A percentile compares a stretch with the other conserved stretches of the same genome.
Evolutionary conservation across 2,329 filamentous ascomycete species (phyloP).

Genomic region (Trichoderma gracile): DNA sequence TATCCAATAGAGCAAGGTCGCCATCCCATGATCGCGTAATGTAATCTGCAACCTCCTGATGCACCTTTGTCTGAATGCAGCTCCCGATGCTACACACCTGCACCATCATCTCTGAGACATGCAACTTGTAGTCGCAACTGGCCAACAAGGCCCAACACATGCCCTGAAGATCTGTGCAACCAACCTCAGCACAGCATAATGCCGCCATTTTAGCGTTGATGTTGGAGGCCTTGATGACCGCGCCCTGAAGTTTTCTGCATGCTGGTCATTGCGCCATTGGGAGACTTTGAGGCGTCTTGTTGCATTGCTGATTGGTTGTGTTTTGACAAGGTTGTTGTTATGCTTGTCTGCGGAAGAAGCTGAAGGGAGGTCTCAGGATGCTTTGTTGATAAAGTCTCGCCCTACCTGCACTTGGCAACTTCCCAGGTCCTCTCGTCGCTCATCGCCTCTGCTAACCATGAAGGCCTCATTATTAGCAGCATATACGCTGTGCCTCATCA

Average conservation of each 20-base stretch:
- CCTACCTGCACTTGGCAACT: not conserved
- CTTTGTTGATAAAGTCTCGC: not conserved
- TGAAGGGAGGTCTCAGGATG: not conserved
- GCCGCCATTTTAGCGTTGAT: constrained; percentile 29
- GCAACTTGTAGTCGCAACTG: too few relatives aligned
- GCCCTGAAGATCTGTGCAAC: not conserved
- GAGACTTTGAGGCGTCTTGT: not conserved
- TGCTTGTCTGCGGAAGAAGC: constrained; percentile 1
- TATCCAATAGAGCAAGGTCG: not conserved
- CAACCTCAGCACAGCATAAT: constrained; percentile 1
- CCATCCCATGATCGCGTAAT: constrained; percentile 4
- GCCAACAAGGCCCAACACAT: not conserved
- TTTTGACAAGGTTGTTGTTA: constrained; percentile 1
- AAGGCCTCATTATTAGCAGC: constrained; percentile 22
- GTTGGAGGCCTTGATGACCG: not conserved
- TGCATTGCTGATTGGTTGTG: not conserved
- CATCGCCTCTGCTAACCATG: constrained; percentile 18
- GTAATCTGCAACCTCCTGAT: not conserved
- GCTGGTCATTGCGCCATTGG: constrained; percentile 1
- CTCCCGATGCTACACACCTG: not conserved
- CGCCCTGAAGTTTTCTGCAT: not conserved
- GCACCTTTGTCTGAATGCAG: not conserved
- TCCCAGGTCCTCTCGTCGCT: not conserved
- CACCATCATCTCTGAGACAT: not conserved
- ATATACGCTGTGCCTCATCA: constrained; percentile 24